These are phyloP conservation scores for Miamiensis avidus DNA, from an alignment of 169 alveolate genomes.

Conservation along the genomic window DNA sequence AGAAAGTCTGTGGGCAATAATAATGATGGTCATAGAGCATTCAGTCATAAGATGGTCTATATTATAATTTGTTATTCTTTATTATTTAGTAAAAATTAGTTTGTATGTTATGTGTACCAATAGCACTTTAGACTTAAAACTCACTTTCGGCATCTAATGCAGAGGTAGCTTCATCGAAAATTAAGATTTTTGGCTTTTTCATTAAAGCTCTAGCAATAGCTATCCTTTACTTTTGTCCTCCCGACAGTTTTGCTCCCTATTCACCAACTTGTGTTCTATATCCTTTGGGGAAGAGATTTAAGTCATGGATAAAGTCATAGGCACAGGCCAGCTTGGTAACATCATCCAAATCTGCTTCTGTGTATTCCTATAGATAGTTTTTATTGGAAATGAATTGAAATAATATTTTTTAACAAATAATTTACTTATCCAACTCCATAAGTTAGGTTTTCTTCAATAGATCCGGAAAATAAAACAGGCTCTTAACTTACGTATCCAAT, in stretches of 20 bases:
- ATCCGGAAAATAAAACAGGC: slow-evolving; percentile 87
- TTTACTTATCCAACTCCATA: slow-evolving; percentile 77
- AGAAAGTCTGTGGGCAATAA: slow-evolving; percentile 94
- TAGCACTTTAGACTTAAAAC: slow-evolving; percentile 48
- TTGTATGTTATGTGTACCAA: slow-evolving; percentile 20
- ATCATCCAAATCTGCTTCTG: slow-evolving; percentile 66
- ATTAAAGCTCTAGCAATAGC: slow-evolving; percentile 86
- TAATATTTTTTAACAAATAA: no score
- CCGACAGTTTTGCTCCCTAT: slow-evolving; percentile 72
- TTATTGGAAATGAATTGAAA: no score
- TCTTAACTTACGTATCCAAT: slow-evolving; percentile 91
- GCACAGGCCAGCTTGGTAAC: slow-evolving; percentile 85
- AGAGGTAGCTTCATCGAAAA: slow-evolving; percentile 84
- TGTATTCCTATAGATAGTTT: slow-evolving; percentile 36
- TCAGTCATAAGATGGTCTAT: slow-evolving; percentile 61
- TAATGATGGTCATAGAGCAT: slow-evolving; percentile 74
- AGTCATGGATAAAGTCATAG: slow-evolving; percentile 81
- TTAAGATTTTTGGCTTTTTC: slow-evolving; percentile 65
- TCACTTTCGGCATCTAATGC: slow-evolving; percentile 77
- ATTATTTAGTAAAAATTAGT: background rate
- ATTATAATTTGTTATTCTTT: slow-evolving; percentile 22
- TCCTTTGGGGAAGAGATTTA: slow-evolving; percentile 69
- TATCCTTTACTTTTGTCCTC: slow-evolving; percentile 75
- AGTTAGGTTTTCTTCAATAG: slow-evolving; percentile 89
- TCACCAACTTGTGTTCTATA: slow-evolving; percentile 74